These are phyloP conservation scores for Populus hybrid DNA, from an alignment of 441 rosid species.

Conservation along the genomic window DNA sequence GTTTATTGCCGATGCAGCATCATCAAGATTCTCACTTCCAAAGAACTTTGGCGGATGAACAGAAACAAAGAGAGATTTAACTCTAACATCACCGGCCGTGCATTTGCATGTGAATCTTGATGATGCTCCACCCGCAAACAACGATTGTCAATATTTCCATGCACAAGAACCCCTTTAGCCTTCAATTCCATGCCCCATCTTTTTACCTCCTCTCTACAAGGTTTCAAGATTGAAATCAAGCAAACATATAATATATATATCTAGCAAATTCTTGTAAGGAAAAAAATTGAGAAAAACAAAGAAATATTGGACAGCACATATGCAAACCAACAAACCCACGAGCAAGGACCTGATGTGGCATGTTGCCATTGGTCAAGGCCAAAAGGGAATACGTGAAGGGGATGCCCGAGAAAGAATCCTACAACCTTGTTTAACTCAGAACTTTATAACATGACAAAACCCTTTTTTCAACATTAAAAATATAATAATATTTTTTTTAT, in stretches of 20 bases:
- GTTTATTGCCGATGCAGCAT: conserved; percentile 61
- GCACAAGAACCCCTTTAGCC: conserved; percentile 1
- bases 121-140: conserved; percentile 69
- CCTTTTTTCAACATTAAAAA: background rate
- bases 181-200: background rate
- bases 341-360: conserved; percentile 7
- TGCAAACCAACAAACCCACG: conserved; percentile 1
- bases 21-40: conserved; percentile 69
- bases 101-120: conserved; percentile 57
- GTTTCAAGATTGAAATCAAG: background rate
- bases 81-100: background rate
- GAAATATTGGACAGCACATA: background rate
- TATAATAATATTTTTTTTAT: background rate
- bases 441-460: background rate
- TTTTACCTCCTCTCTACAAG: background rate
- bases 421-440: background rate
- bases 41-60: background rate
- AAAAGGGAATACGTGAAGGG: conserved; percentile 1
- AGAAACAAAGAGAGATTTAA: background rate
- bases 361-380: conserved; percentile 3
- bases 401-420: background rate
- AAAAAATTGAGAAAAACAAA: background rate
- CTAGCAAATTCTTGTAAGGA: background rate
- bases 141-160: conserved; percentile 27
- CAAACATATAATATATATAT: background rate